A percentile compares a stretch with the other conserved stretches of the same genome.
Conservation (phyloP, 2,329 filamentous ascomycete genomes). For the Pezicula carpinea region DNA sequence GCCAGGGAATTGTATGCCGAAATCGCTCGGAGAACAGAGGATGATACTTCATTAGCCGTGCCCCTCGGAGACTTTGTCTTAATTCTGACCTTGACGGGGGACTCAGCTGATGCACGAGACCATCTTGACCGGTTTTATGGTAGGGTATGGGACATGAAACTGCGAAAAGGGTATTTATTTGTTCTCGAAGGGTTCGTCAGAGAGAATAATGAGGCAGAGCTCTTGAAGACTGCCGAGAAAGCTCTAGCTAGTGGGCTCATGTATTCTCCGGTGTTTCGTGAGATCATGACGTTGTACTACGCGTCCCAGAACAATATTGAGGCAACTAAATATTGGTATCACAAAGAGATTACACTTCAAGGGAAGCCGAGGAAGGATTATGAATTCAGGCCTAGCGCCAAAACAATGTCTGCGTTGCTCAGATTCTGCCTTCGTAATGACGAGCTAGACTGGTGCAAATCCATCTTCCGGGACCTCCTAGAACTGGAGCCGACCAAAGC, state of each 20-base stretch:
- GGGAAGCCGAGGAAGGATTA: constrained; percentile 12
- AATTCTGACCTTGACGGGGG: constrained; percentile 18
- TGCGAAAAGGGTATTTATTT: constrained; percentile 35
- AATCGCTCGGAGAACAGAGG: constrained; percentile 3
- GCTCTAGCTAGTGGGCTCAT: constrained; percentile 43
- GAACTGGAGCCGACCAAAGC: constrained; percentile 44
- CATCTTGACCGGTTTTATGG: constrained; percentile 1
- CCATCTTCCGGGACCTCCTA: constrained; percentile 45
- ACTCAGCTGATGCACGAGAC: constrained; percentile 21
- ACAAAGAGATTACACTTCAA: constrained; percentile 29
- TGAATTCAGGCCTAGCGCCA: constrained; percentile 27
- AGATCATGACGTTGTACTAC: constrained; percentile 58
- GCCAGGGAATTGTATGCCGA: constrained; percentile 15
- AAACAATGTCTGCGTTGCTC: constrained; percentile 48
- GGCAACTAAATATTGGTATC: constrained; percentile 66
- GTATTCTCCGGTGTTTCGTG: constrained; percentile 43
- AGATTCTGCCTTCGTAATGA: constrained; percentile 56
- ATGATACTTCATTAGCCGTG: neutral
- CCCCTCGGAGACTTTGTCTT: constrained; percentile 6
- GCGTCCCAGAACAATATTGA: constrained; percentile 50
- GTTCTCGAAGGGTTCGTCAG: constrained; percentile 58
- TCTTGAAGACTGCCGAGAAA: constrained; percentile 50
- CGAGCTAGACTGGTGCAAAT: constrained; percentile 57
- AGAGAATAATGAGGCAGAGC: constrained; percentile 53
- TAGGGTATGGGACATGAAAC: constrained; percentile 4